Evolutionary conservation across 2,329 filamentous ascomycete species (phyloP).

Genomic region (Daldinia eschscholtzii): DNA sequence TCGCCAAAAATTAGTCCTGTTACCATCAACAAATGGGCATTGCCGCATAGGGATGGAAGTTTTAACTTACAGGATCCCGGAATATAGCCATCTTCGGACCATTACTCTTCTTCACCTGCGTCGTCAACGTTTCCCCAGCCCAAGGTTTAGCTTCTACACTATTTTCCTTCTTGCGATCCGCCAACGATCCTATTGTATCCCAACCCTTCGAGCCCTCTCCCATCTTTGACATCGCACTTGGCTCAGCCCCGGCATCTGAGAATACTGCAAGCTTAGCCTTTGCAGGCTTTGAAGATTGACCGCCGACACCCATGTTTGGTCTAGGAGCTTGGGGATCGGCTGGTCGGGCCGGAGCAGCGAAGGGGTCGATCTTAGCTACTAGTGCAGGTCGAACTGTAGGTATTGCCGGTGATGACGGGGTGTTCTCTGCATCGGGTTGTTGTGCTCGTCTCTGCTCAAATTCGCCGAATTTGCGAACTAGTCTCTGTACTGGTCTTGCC

Average conservation of each 20-base stretch:
- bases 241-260: constrained; percentile 77
- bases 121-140: constrained; percentile 91
- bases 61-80: constrained; percentile 89
- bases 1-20: constrained; percentile 89
- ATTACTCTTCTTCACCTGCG: constrained; percentile 82
- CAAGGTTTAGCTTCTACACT: constrained; percentile 86
- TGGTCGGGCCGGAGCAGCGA: constrained; percentile 67
- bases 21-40: constrained; percentile 83
- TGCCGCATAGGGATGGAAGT: constrained; percentile 54
- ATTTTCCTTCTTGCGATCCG: constrained; percentile 95
- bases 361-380: constrained; percentile 87
- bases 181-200: constrained; percentile 90
- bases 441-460: constrained; percentile 84
- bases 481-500: constrained; percentile 82
- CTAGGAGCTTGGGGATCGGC: constrained; percentile 75
- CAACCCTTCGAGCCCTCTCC: constrained; percentile 77
- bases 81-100: constrained; percentile 90
- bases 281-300: constrained; percentile 71
- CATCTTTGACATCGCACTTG: constrained; percentile 67
- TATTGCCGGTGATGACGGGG: constrained; percentile 87
- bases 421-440: constrained; percentile 70
- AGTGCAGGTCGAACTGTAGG: constrained; percentile 86
- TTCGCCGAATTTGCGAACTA: constrained; percentile 91
- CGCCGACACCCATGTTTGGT: constrained; percentile 61
- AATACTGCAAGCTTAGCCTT: constrained; percentile 92